These are phyloP conservation scores for Kwoniella pini DNA, from an alignment of 768 basidiomycete species.

Conservation along the genomic window DNA sequence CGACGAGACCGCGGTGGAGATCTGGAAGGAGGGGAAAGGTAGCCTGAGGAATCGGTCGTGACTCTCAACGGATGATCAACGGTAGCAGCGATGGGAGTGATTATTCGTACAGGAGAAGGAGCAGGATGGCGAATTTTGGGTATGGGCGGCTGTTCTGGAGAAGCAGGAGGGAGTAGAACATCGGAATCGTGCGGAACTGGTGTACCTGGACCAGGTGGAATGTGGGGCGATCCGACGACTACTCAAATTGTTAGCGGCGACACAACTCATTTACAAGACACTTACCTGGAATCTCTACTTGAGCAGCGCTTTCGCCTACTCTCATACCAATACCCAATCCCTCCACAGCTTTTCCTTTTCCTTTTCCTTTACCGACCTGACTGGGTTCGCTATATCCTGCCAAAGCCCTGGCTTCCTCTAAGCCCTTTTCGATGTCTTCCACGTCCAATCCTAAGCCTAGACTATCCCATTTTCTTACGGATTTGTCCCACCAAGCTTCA, in stretches of 20 bases:
- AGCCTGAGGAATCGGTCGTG: slow-evolving; percentile 25
- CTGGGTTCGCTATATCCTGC: slow-evolving; percentile 28
- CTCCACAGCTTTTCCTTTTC: slow-evolving; percentile 27
- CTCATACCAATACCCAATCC: slow-evolving; percentile 46
- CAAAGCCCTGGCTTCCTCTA: slow-evolving; percentile 43
- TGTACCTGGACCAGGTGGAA: slow-evolving; percentile 38
- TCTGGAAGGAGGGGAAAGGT: slow-evolving; percentile 47
- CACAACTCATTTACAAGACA: background rate
- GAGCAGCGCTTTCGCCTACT: slow-evolving; percentile 40
- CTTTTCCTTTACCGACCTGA: slow-evolving; percentile 28
- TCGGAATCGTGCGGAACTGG: slow-evolving; percentile 43
- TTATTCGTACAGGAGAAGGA: slow-evolving; percentile 36
- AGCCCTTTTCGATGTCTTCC: slow-evolving; percentile 44
- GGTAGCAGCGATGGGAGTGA: slow-evolving; percentile 43
- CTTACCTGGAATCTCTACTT: slow-evolving; percentile 53
- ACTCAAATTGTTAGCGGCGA: slow-evolving; percentile 3
- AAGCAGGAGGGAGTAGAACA: slow-evolving; percentile 46
- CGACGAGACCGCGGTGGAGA: slow-evolving; percentile 27
- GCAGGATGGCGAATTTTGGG: slow-evolving; percentile 28
- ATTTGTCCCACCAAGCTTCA: slow-evolving; percentile 90
- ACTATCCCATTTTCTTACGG: slow-evolving; percentile 81
- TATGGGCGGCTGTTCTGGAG: slow-evolving; percentile 38
- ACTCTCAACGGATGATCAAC: slow-evolving; percentile 37
- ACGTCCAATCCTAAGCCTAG: slow-evolving; percentile 68
- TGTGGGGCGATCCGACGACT: slow-evolving; percentile 41